Evolutionary conservation across 2,329 filamentous ascomycete genomes (phyloP).

Genomic region (Epichloe gansuensis): DNA sequence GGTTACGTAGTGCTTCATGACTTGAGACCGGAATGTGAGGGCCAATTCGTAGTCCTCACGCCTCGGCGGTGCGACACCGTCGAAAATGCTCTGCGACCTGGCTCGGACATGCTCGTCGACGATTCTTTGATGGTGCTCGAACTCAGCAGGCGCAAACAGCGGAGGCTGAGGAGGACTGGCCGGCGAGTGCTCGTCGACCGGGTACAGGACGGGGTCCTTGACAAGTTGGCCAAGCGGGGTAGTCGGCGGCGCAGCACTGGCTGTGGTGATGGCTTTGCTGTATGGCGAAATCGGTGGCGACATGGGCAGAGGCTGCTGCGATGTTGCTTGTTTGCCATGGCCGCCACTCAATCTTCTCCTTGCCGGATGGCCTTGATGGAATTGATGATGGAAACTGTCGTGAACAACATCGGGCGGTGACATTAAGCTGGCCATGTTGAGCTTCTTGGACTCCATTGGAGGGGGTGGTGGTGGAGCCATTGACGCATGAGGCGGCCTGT

Average conservation of each 20-base stretch:
- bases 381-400: slow-evolving; percentile 33
- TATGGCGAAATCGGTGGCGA: slow-evolving; percentile 46
- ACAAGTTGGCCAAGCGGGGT: slow-evolving; percentile 19
- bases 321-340: slow-evolving; percentile 16
- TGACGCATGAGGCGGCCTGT: slow-evolving; percentile 11
- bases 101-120: slow-evolving; percentile 37
- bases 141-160: slow-evolving; percentile 33
- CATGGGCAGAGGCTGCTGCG: slow-evolving; percentile 28
- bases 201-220: slow-evolving; percentile 47
- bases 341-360: slow-evolving; percentile 2
- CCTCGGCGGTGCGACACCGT: slow-evolving; percentile 31
- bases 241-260: slow-evolving; percentile 16
- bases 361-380: slow-evolving; percentile 11
- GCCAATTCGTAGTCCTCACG: slow-evolving; percentile 41
- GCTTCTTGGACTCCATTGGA: slow-evolving; percentile 24
- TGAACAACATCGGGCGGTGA: slow-evolving; percentile 46
- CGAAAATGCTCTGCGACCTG: slow-evolving; percentile 30
- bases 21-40: slow-evolving; percentile 38
- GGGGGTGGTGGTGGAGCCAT: slow-evolving; percentile 18
- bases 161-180: slow-evolving; percentile 32
- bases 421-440: slow-evolving; percentile 44
- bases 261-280: slow-evolving; percentile 25
- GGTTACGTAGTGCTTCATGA: slow-evolving; percentile 31
- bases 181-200: slow-evolving; percentile 27
- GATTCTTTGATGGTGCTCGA: slow-evolving; percentile 30